Conservation (phyloP, 108 stramenopile species). For the Cyclostephanos tholiformis region DNA sequence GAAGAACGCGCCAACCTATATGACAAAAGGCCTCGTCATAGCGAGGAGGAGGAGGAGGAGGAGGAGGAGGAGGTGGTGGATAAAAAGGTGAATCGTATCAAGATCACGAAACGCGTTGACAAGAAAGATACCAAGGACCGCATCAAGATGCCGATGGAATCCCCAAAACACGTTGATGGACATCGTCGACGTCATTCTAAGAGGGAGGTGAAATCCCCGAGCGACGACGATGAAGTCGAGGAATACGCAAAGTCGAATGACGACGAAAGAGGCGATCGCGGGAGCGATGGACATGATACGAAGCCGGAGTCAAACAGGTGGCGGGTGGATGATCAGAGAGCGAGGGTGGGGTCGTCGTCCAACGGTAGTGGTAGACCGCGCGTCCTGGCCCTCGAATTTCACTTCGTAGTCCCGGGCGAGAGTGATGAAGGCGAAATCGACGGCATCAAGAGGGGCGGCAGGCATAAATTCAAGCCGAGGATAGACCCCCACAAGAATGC, state of each 20-base stretch:
- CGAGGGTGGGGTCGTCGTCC: not conserved
- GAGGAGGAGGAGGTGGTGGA: not conserved
- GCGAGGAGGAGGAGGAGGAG: not conserved
- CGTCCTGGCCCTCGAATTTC: not conserved
- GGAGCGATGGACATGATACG: not conserved
- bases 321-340: not conserved
- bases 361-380: not conserved
- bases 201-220: not conserved
- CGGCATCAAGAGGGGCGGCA: not conserved
- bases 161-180: not conserved
- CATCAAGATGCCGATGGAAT: not conserved
- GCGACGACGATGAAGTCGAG: not conserved
- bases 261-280: not conserved
- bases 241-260: not conserved
- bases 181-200: not conserved
- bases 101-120: constrained; percentile 10
- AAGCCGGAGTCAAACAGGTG: not conserved
- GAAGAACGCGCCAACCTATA: not conserved
- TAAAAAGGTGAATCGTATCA: constrained; percentile 7
- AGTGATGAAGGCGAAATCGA: not conserved
- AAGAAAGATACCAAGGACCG: not conserved
- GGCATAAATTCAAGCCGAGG: not conserved
- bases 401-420: not conserved
- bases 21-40: not conserved
- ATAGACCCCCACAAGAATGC: not conserved